phyloP scores from a whole-genome alignment of 768 basidiomycete species.

The Boletus eberwhitei region DNA sequence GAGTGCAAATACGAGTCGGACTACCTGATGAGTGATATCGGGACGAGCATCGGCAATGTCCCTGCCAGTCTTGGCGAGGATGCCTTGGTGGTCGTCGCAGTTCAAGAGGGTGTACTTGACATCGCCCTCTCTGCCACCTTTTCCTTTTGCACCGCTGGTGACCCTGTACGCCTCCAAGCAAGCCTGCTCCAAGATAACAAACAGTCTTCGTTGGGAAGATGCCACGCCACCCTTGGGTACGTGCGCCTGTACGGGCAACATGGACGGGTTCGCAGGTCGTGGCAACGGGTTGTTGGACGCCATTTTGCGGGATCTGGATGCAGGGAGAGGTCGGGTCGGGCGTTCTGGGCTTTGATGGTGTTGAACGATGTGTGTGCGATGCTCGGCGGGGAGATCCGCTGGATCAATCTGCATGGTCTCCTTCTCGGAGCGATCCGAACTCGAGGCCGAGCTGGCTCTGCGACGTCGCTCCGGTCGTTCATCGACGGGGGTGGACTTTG shows the following conservation, averaged over 20 bases:
- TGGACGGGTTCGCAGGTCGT: constrained; percentile 62
- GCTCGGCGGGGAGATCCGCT: background rate
- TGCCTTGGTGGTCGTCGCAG: constrained; percentile 99
- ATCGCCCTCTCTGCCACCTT: constrained; percentile 58
- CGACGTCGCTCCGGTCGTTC: constrained; percentile 52
- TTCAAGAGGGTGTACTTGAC: constrained; percentile 96
- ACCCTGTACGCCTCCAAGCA: constrained; percentile 95
- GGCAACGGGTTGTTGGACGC: constrained; percentile 45
- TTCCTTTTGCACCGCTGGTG: constrained; percentile 54
- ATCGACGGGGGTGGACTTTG: constrained; percentile 68
- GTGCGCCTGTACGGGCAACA: constrained; percentile 80
- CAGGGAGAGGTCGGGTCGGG: constrained; percentile 63
- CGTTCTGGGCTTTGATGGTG: constrained; percentile 37
- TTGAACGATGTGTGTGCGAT: background rate
- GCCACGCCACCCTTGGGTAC: constrained; percentile 57
- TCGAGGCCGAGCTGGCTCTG: constrained; percentile 40
- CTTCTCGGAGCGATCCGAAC: constrained; percentile 34
- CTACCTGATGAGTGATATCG: constrained; percentile 97
- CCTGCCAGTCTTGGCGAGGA: constrained; percentile 93
- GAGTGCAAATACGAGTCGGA: constrained; percentile 15
- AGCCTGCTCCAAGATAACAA: constrained; percentile 89
- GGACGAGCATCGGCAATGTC: constrained; percentile 99
- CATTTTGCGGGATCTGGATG: constrained; percentile 55
- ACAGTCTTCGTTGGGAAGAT: constrained; percentile 64
- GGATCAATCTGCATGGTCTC: constrained; percentile 33